Base-by-base conservation (phyloP, 352 stramenopile species). In the Pythium oligandrum region DNA sequence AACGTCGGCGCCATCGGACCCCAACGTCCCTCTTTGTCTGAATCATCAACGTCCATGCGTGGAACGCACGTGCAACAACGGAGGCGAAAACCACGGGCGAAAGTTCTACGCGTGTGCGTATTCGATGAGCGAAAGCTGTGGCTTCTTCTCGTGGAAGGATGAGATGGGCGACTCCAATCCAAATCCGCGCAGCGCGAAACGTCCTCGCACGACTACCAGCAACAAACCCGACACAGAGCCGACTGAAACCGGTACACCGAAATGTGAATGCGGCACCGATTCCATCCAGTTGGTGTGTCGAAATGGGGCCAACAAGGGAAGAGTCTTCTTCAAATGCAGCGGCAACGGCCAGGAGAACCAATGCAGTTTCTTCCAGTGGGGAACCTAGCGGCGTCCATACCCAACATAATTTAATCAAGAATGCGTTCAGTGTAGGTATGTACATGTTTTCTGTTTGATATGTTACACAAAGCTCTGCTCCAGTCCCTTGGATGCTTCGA, bases 291-390 rank as follows among this genome's bases (percentile, higher is more conserved):
- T 91, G 37, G 84, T 78, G 6, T 89, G 78, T 40, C 79, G 68
- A n/a, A 88, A 77, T 43, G 80, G 75, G 32, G 47, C 53, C 6
- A 98, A 98, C 63, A 86, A 91, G 35, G 95, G 93, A 32, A 78
- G 93, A 40, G 90, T 84, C 48, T 98, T 98, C 59, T 98, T 88
- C 78, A 96, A 92, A 46, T 98, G 95, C 61, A 79, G 83, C 7
- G 84, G 85, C 12, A 78, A 77, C 46, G 68, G 71, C 1, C 75
- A 85, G 42, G 83, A 79, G 32, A 77, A 83, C 37, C 84, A 97
- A 57, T 97, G 90, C 52, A 71, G 79, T 57, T 96, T 96, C 69
- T 98, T 98, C 72, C 61, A 96, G 64, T 98, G 95, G 95, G 77
- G 72, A 10, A 61, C 69, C 31, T 77, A 76, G 53, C 17, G 17